These are phyloP conservation scores for Coprinopsis sp. DNA, from an alignment of 768 basidiomycete species.

Conservation along the genomic window DNA sequence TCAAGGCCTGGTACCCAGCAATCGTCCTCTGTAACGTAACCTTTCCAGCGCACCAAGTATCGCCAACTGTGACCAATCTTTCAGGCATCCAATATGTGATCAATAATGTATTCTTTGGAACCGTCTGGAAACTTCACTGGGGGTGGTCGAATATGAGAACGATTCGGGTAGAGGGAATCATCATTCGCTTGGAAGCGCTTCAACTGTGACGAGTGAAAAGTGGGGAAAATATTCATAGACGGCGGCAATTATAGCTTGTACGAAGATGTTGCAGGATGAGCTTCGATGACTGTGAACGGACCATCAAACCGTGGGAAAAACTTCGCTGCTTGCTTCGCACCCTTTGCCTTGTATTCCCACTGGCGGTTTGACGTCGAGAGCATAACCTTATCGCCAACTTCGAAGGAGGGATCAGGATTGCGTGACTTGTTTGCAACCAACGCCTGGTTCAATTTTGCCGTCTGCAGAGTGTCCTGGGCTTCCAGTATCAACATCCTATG, in stretches of 20 bases:
- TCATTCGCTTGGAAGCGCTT: slow-evolving; percentile 25
- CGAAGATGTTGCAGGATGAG: slow-evolving; percentile 14
- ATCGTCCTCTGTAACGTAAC: slow-evolving; percentile 22
- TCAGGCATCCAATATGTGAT: slow-evolving; percentile 24
- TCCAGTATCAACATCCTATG: slow-evolving; percentile 12
- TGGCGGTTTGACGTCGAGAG: slow-evolving; percentile 23
- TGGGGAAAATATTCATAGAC: slow-evolving; percentile 20
- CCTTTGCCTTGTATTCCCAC: slow-evolving; percentile 20
- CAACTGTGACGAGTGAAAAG: slow-evolving; percentile 31
- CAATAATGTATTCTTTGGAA: slow-evolving; percentile 18
- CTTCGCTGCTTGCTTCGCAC: slow-evolving; percentile 26
- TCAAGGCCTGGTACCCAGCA: slow-evolving; percentile 23
- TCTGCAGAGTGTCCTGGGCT: slow-evolving; percentile 30
- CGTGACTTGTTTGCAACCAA: slow-evolving; percentile 25
- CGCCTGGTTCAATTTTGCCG: no score
- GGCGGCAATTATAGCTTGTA: slow-evolving; percentile 20
- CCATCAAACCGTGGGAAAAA: slow-evolving; percentile 34
- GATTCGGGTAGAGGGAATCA: slow-evolving; percentile 21
- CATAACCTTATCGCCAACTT: slow-evolving; percentile 29
- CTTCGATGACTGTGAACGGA: slow-evolving; percentile 19
- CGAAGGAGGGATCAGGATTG: slow-evolving; percentile 16
- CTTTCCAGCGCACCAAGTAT: slow-evolving; percentile 27
- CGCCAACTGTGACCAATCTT: slow-evolving; percentile 17
- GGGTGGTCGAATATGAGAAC: slow-evolving; percentile 14
- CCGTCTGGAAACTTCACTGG: slow-evolving; percentile 20